Base-by-base conservation (phyloP, 768 basidiomycete genomes). In the Tricholoma matsutake region DNA sequence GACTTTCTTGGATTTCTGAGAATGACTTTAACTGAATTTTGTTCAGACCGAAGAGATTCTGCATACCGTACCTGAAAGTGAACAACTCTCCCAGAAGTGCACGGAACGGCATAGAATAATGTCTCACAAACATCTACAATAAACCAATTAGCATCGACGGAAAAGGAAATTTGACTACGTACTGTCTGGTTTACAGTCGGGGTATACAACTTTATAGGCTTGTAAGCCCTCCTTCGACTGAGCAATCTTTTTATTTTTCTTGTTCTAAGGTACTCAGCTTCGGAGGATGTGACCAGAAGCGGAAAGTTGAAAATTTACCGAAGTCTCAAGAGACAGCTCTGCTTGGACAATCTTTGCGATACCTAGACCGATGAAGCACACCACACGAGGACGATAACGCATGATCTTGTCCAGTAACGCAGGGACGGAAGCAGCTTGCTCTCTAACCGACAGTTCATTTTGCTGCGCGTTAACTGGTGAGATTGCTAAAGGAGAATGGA, bases 281-380 rank as follows among this genome's bases (percentile, higher is more conserved):
- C 14, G n/a, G 25, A 28, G 10, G 32, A 7, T 37, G 35, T 37
- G n/a, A 9, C 35, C 10, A 11, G 35, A 37, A 37, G 34, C 5
- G 28, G 28, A 37, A 16, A 16, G 10, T 45, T 53, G 14, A 55
- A 29, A 56, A 54, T 53, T 29, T 41, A 65, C 62, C 61, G 62
- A 43, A 62, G 72, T 63, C 45, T 25, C 20, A 34, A 58, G 56
- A 11, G 61, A 43, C 8, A 74, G 58, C 25, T 70, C 55, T 41
- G 71, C 63, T 65, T 81, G 64, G 41, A 78, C 71, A 64, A 66
- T 61, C 61, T 76, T 69, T 45, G 80, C 74, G 32, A 94, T 92
- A 7, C 81, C 79, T 61, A 91, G 77, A 1, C 94, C 93, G 1
- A 94, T 86, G 66, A 94, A 89, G 67, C 91, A 92, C 0, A 92